Conservation (phyloP, 768 basidiomycete species). For the Lactifluus rugatus region DNA sequence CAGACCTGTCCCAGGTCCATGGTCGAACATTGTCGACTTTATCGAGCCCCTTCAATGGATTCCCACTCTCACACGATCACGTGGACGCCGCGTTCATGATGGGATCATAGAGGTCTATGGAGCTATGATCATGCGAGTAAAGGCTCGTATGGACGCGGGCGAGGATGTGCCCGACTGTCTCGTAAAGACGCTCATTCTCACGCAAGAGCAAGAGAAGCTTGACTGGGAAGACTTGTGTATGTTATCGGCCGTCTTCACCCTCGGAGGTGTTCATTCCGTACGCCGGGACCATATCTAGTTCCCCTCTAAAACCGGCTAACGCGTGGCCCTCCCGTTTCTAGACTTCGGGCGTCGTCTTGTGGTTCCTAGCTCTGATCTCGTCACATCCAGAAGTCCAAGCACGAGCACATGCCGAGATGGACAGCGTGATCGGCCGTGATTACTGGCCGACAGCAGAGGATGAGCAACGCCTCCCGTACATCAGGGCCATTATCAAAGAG, state of each 20-base stretch:
- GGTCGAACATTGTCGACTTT: conserved; percentile 39
- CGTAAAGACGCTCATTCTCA: conserved; percentile 26
- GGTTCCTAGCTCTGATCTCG: conserved; percentile 24
- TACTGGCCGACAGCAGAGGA: conserved; percentile 22
- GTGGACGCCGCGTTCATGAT: conserved; percentile 33
- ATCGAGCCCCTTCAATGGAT: conserved; percentile 33
- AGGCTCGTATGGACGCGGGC: conserved; percentile 25
- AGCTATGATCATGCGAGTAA: conserved; percentile 26
- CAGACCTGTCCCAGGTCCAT: conserved; percentile 26
- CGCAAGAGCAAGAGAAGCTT: conserved; percentile 24
- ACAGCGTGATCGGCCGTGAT: conserved; percentile 21
- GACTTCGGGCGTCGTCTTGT: conserved; percentile 29
- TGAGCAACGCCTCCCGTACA: conserved; percentile 22
- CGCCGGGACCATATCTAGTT: neutral
- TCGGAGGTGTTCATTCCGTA: conserved; percentile 30
- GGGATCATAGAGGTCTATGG: conserved; percentile 27
- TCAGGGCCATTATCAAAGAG: conserved; percentile 25
- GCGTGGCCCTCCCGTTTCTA: conserved; percentile 3
- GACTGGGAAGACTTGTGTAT: conserved; percentile 29
- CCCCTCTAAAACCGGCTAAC: neutral
- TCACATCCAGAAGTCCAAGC: conserved; percentile 23
- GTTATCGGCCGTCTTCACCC: conserved; percentile 28
- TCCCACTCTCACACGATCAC: conserved; percentile 30
- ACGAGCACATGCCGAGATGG: conserved; percentile 26
- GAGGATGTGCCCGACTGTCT: conserved; percentile 30